A percentile compares a stretch with the other conserved stretches of the same genome.
phyloP scores from a whole-genome alignment of 345 rosid genomes.

The Brassica napus region Da-Ae NC_063439.1:5208001-5208500 shows the following conservation, averaged over 20 bases:
- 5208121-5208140: neutral
- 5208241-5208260: neutral
- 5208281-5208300: conserved; percentile 38
- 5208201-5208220: neutral
- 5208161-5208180: conserved; percentile 6
- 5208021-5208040: too few relatives aligned
- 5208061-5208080: conserved; percentile 34
- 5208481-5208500: too few relatives aligned
- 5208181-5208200: conserved; percentile 16
- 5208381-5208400: conserved; percentile 16
- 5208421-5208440: neutral
- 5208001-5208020: too few relatives aligned
- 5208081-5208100: neutral
- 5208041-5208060: too few relatives aligned
- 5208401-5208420: neutral
- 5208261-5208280: conserved; percentile 30
- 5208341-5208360: conserved; percentile 39
- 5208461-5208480: neutral
- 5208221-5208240: conserved; percentile 19
- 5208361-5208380: conserved; percentile 18
- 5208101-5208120: neutral
- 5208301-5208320: conserved; percentile 41
- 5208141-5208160: conserved; percentile 11
- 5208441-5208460: neutral
- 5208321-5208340: conserved; percentile 43